These are phyloP conservation scores for Crotalaria pallida DNA, from an alignment of 306 rosid species.

Conservation along the genomic window DNA sequence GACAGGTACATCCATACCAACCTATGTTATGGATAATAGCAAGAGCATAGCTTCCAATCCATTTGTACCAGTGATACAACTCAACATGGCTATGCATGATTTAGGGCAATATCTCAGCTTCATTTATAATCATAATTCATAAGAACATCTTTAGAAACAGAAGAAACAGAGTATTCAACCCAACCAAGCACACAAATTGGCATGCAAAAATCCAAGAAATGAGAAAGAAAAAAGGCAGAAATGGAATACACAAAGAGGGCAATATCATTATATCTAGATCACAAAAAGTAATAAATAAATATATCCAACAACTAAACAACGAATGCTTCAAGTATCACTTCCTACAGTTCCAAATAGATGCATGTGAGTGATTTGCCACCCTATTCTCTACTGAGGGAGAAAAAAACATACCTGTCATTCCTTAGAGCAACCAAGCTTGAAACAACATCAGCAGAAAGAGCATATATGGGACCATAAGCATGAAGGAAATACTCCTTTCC, in stretches of 20 bases:
- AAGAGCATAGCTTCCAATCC: neutral
- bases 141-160: neutral
- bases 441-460: slow-evolving; percentile 91
- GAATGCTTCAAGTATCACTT: neutral
- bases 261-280: neutral
- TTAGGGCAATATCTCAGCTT: neutral
- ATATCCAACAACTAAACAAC: neutral
- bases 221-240: neutral
- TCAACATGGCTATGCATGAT: neutral
- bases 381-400: neutral
- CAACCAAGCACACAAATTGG: neutral
- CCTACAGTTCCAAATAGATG: neutral
- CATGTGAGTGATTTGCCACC: neutral
- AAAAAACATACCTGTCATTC: slow-evolving; percentile 66
- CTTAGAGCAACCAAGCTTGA: slow-evolving; percentile 84
- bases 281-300: neutral
- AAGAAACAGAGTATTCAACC: neutral
- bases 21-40: neutral
- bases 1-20: neutral
- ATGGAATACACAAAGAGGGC: neutral
- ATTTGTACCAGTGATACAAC: neutral
- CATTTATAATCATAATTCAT: neutral
- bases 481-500: slow-evolving; percentile 96
- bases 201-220: slow-evolving; percentile 1
- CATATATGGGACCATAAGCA: slow-evolving; percentile 97